Percentiles rank a stretch among this genome's conserved stretches.
phyloP scores from a whole-genome alignment of 2,329 filamentous ascomycete genomes.

The Diaporthe velutina region DNA sequence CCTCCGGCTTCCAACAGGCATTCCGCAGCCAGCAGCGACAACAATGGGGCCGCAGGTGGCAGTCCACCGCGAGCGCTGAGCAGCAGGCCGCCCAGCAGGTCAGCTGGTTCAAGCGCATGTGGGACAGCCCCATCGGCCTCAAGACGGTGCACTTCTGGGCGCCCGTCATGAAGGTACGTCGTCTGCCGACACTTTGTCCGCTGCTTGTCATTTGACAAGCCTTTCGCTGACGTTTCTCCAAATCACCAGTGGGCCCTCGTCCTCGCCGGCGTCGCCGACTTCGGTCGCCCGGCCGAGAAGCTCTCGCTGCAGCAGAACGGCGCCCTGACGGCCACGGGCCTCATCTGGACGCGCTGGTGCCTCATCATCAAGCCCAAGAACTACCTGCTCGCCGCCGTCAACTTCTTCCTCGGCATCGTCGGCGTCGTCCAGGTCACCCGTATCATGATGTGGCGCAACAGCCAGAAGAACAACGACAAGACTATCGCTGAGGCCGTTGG shows the following conservation, averaged over 20 bases:
- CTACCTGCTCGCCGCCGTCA: slow-evolving; percentile 93
- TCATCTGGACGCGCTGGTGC: slow-evolving; percentile 99
- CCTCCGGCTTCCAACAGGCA: slow-evolving; percentile 52
- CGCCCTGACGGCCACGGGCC: slow-evolving; percentile 88
- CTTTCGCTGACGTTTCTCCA: slow-evolving; percentile 54
- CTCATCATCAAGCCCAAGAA: slow-evolving; percentile 96
- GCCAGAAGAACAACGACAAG: slow-evolving; percentile 64
- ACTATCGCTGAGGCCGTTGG: slow-evolving; percentile 48
- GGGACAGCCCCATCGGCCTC: slow-evolving; percentile 83
- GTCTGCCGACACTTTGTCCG: no score
- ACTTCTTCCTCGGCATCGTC: slow-evolving; percentile 96
- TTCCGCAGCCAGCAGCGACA: slow-evolving; percentile 43
- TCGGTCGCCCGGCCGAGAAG: slow-evolving; percentile 90
- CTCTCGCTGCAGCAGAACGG: slow-evolving; percentile 94
- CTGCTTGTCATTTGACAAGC: no score
- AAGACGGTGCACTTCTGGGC: slow-evolving; percentile 99
- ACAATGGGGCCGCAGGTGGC: slow-evolving; percentile 72
- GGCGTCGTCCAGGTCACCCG: slow-evolving; percentile 85
- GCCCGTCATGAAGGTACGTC: slow-evolving; percentile 84
- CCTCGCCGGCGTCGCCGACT: slow-evolving; percentile 91
- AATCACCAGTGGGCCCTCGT: slow-evolving; percentile 84
- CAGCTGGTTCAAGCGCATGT: slow-evolving; percentile 81
- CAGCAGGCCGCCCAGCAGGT: slow-evolving; percentile 48
- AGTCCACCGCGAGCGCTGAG: slow-evolving; percentile 70
- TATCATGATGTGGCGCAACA: slow-evolving; percentile 76